Evolutionary conservation across 805 yeast genomes (phyloP), one percentile per base, ranked within the genome.

Genomic region (Hanseniaspora lindneri): DNA sequence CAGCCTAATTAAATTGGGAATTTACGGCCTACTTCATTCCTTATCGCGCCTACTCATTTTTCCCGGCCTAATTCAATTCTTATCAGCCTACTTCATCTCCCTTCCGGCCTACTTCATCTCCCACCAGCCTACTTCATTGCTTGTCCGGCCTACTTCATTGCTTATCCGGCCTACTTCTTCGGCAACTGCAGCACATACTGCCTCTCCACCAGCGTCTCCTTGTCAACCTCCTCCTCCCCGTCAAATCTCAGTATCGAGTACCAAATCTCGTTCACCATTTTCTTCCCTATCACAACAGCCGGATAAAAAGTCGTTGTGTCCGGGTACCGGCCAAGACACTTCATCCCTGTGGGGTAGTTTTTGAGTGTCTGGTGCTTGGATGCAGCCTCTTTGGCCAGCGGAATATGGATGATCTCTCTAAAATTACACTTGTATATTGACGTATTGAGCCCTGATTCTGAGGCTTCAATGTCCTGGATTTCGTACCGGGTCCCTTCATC

Each of bases 381-480:
- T 14, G 34, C 37, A n/a, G 41, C 47, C 19, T 43, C 47, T 13
- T 58, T 55, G 2, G 60, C 56, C 1, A 80, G 73, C 0, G 94
- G 85, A 37, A 92, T 81, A 33, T 83, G 66, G 20, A 85, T 71
- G 3, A 85, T 65, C 54, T 92, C 97, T 58, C 80, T 81, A 72
- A 83, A 77, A 19, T 75, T 79, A 9, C 95, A 87, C 57, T 80
- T 82, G 66, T 80, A 92, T 1, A 83, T 70, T 56, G 81, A 89
- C 2, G 95, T 96, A 3, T 88, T 83, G 50, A 88, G 85, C 53
- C 83, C 84, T 55, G 79, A 74, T 58, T 89, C 97, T 59, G 92
- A 98, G 0, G 98, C 97, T 58, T 92, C 98, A 0, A 97, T 96
- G 62, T 92, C 98, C 56, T 85, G 77, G n/a, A 92, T 88, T 64